These are phyloP conservation scores for Dorcoceras hygrometricum DNA, from an alignment of 257 asterid genomes.

Conservation along the genomic window DNA sequence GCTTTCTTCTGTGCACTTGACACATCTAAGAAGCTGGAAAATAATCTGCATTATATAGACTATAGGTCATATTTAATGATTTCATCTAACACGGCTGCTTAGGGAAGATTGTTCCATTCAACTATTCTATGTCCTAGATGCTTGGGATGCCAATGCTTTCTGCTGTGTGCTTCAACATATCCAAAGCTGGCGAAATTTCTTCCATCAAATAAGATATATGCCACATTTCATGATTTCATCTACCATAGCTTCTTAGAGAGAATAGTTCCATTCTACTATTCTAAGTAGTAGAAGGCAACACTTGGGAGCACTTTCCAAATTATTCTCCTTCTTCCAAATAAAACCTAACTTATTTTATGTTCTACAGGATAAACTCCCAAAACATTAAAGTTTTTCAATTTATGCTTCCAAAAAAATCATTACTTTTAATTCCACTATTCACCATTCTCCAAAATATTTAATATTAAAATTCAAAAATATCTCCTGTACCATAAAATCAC, in stretches of 20 bases:
- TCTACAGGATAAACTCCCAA: neutral
- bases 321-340: neutral
- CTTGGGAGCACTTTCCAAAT: neutral
- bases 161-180: neutral
- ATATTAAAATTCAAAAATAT: too few relatives aligned
- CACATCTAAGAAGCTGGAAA: neutral
- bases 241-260: neutral
- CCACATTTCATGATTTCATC: neutral
- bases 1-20: neutral
- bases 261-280: neutral
- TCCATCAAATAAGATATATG: too few relatives aligned
- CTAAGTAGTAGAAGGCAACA: neutral
- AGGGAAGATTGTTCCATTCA: neutral
- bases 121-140: neutral
- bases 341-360: too few relatives aligned
- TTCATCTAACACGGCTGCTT: neutral
- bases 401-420: neutral
- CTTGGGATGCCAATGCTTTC: neutral
- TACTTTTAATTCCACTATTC: neutral
- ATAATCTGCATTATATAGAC: too few relatives aligned
- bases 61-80: too few relatives aligned
- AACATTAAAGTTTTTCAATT: too few relatives aligned
- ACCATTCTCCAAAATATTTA: neutral
- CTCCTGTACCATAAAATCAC: too few relatives aligned
- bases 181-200: neutral